These are phyloP conservation scores for Luffa aegyptiaca DNA, from an alignment of 306 rosid species.

Conservation along the genomic window DNA sequence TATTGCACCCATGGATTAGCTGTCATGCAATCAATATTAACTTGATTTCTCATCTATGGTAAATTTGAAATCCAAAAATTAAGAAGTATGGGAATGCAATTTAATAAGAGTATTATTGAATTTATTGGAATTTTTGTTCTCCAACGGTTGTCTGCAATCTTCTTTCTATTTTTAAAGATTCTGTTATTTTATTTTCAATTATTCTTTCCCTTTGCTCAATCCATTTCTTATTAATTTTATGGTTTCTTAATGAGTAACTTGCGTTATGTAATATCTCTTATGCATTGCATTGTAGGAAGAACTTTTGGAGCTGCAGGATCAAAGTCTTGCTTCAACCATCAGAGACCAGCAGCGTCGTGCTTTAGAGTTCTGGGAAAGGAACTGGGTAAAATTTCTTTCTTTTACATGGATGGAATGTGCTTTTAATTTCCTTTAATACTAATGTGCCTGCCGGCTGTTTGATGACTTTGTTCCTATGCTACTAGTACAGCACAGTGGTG, in stretches of 20 bases:
- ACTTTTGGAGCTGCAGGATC: slow-evolving; percentile 78
- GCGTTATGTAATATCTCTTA: not conserved
- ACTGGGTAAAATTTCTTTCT: slow-evolving; percentile 53
- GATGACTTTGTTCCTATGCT: not conserved
- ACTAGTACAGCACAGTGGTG: slow-evolving; percentile 56
- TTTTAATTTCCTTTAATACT: slow-evolving; percentile 1
- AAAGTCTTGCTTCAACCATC: slow-evolving; percentile 57
- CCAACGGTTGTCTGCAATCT: not conserved
- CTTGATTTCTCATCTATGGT: not conserved
- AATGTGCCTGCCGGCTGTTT: not conserved
- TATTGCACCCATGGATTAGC: not conserved
- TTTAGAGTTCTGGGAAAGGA: slow-evolving; percentile 67
- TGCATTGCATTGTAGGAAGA: slow-evolving; percentile 47
- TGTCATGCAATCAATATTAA: not conserved
- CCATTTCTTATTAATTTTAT: not conserved
- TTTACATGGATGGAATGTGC: slow-evolving; percentile 9
- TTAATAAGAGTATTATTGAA: not conserved
- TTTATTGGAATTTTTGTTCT: not conserved
- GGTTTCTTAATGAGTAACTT: not conserved
- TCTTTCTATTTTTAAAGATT: slow-evolving; percentile 14
- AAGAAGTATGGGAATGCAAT: not conserved
- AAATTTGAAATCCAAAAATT: not conserved
- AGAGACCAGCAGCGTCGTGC: slow-evolving; percentile 60
- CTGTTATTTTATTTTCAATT: not conserved
- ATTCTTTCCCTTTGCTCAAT: not conserved